Evolutionary conservation across 495 filamentous ascomycete genomes (phyloP).

Genomic region (Penicillium psychrofluorescens): DNA sequence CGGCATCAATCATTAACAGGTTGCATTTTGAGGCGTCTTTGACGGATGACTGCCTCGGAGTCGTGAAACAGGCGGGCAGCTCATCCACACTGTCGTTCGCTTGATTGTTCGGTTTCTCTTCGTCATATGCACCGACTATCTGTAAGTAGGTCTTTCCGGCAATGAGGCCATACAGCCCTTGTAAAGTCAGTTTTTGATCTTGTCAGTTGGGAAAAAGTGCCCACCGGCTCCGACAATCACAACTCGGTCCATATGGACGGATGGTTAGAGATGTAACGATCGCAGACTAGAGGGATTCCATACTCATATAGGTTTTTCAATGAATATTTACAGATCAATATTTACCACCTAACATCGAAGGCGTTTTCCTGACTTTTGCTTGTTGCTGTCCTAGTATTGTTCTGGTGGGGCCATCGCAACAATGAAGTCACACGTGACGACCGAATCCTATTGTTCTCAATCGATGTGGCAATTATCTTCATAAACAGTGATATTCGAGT

Average conservation of each 20-base stretch:
- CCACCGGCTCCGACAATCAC: constrained; percentile 19
- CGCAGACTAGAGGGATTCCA: not conserved
- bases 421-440: too few relatives aligned
- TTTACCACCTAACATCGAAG: not conserved
- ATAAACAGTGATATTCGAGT: too few relatives aligned
- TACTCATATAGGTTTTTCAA: not conserved
- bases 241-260: constrained; percentile 12
- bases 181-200: not conserved
- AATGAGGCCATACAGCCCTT: constrained; percentile 45
- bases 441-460: too few relatives aligned
- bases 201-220: not conserved
- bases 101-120: not conserved
- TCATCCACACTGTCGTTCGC: not conserved
- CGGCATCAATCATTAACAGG: constrained; percentile 41
- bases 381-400: not conserved
- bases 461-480: too few relatives aligned
- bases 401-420: not conserved
- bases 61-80: constrained; percentile 7
- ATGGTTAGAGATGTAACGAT: not conserved
- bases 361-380: too few relatives aligned
- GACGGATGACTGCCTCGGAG: not conserved
- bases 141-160: constrained; percentile 53
- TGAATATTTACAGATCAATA: not conserved
- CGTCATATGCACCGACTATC: constrained; percentile 17
- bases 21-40: constrained; percentile 16